Conservation (phyloP, 257 asterid species). For the Capsicum chinense region DNA sequence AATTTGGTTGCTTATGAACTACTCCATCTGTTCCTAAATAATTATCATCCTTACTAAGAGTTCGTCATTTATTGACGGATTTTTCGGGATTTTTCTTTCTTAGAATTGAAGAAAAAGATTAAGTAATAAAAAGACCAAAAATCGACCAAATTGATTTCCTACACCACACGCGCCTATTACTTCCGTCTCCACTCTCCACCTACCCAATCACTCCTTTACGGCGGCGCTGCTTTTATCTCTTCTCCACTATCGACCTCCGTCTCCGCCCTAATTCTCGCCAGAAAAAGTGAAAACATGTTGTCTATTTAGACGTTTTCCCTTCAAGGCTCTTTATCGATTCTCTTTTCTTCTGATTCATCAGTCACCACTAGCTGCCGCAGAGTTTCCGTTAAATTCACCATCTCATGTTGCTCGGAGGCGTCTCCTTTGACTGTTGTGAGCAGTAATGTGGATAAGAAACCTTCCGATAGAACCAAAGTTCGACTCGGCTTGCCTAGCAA, state of each 20-base stretch:
- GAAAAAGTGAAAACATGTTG: not conserved
- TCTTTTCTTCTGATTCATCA: slow-evolving; percentile 3
- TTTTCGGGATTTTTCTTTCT: too few species aligned
- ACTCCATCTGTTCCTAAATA: too few species aligned
- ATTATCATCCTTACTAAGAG: too few species aligned
- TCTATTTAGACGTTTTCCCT: slow-evolving; percentile 10
- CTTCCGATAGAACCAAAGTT: slow-evolving; percentile 59
- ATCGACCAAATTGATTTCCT: too few species aligned
- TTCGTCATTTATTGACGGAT: too few species aligned
- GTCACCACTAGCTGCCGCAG: slow-evolving; percentile 2
- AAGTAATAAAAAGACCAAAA: too few species aligned
- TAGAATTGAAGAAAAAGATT: too few species aligned
- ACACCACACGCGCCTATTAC: slow-evolving; percentile 8
- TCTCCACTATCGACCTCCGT: not conserved
- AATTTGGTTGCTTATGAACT: slow-evolving; percentile 16
- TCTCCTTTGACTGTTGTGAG: slow-evolving; percentile 46
- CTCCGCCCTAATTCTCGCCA: too few species aligned
- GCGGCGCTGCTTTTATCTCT: slow-evolving; percentile 14
- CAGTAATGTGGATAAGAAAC: slow-evolving; percentile 48
- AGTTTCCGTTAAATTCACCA: slow-evolving; percentile 50
- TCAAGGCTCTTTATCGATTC: slow-evolving; percentile 10
- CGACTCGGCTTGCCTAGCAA: slow-evolving; percentile 99
- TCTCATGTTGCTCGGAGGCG: slow-evolving; percentile 49
- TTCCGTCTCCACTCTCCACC: not conserved
- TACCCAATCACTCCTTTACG: not conserved